Evolutionary conservation across 2,329 filamentous ascomycete species (phyloP), one percentile per base, ranked within the genome.

Genomic region (Aspergillus sp.): DNA sequence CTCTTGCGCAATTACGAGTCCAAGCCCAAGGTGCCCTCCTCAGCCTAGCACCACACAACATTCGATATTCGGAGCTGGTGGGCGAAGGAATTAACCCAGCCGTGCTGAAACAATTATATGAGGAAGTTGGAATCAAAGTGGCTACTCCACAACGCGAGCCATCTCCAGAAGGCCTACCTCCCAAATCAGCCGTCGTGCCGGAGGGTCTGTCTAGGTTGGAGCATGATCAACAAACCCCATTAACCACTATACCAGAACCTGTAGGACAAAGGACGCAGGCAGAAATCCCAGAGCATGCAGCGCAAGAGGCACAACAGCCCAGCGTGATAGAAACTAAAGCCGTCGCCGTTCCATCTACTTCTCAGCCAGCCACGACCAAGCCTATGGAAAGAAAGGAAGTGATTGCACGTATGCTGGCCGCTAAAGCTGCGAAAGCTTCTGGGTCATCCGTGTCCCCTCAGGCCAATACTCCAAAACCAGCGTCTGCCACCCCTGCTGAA

Each of bases 371-470:
- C 5, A 12, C 51, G 4, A 56, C 50, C 37, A 74, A 70, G 49
- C 72, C 77, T 6, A 74, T 86, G 50, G 82, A 86, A 57, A 77
- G 87, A 19, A 88, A 87, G 53, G 86, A 89, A 51, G 81, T 87
- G 34, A 88, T 91, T 47, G 86, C 86, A 4, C 81, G 84, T 39
- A 75, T 90, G 43, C 73, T 90, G 43, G 86, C 86, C n/a, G 82
- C 80, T 1, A 90, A 87, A 61, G 77, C 76, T 40, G 78, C 79
- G 30, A 86, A 83, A 43, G 48, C 54, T 27, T 42, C 60, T 28
- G 53, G 52, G 10, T 28, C 44, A 9, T 36, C 48, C 11, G 40
- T 39, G 34, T 43, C 55, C n/a, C 26, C 42, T 30, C 49, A 45
- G 30, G 11, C 38, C 7, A 49, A 49, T 9, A 19, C 38, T 27